These are phyloP conservation scores for Vicia faba DNA, from an alignment of 306 rosid genomes.

Conservation along the genomic window DNA sequence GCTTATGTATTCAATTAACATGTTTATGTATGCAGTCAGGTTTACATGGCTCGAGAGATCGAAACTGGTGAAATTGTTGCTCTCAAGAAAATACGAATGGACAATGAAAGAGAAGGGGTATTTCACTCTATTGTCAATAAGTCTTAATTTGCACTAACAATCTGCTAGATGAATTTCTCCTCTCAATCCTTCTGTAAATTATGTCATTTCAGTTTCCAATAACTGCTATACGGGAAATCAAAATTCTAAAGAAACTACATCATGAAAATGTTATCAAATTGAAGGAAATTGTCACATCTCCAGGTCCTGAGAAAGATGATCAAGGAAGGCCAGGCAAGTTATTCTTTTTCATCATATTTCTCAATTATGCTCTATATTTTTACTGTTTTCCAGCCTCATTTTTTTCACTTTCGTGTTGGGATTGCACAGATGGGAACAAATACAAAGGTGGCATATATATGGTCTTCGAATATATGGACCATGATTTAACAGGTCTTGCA, in stretches of 20 bases:
- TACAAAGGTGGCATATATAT: constrained; percentile 52
- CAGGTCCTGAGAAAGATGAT: constrained; percentile 74
- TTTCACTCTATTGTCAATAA: neutral
- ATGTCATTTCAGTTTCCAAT: constrained; percentile 61
- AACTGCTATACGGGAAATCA: constrained; percentile 76
- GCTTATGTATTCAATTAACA: too few relatives aligned
- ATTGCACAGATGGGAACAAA: constrained; percentile 54
- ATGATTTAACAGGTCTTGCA: constrained; percentile 78
- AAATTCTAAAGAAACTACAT: constrained; percentile 66
- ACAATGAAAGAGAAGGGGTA: constrained; percentile 78
- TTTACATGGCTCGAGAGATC: constrained; percentile 70
- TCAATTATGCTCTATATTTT: too few relatives aligned
- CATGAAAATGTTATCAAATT: constrained; percentile 72
- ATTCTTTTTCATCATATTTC: neutral
- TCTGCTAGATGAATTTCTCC: too few relatives aligned
- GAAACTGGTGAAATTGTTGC: constrained; percentile 77
- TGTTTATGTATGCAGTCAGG: constrained; percentile 57
- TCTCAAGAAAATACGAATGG: constrained; percentile 73
- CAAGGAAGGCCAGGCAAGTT: constrained; percentile 63
- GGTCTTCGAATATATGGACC: constrained; percentile 88
- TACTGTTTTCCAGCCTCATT: too few relatives aligned
- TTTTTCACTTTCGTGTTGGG: neutral
- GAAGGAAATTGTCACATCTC: constrained; percentile 72
- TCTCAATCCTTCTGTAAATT: constrained; percentile 7
- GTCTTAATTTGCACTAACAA: neutral